These are phyloP conservation scores for Penicillium sclerotiorum DNA, from an alignment of 2,329 filamentous ascomycete species.

Conservation along the genomic window DNA sequence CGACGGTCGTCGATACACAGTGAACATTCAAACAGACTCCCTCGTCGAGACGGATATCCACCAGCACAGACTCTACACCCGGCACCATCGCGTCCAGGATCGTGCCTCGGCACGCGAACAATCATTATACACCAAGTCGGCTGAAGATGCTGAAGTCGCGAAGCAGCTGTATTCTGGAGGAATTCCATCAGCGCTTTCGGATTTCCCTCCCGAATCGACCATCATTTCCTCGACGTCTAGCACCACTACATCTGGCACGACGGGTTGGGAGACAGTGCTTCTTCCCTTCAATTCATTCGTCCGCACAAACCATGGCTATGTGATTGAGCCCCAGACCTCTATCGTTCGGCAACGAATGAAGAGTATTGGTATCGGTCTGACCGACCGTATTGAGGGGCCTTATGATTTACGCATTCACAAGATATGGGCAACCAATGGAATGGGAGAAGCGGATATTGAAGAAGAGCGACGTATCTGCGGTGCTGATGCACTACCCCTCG, in stretches of 20 bases:
- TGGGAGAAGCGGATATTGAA: slow-evolving; percentile 42
- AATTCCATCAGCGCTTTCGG: slow-evolving; percentile 41
- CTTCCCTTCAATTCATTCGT: slow-evolving; percentile 93
- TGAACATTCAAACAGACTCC: slow-evolving; percentile 94
- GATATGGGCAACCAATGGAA: slow-evolving; percentile 88
- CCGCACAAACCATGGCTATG: slow-evolving; percentile 86
- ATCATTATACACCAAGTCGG: slow-evolving; percentile 15
- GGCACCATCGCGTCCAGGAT: slow-evolving; percentile 41
- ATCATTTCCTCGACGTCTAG: slow-evolving; percentile 36
- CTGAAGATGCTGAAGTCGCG: slow-evolving; percentile 25
- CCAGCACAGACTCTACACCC: slow-evolving; percentile 77
- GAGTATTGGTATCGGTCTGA: slow-evolving; percentile 84
- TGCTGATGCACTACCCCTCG: slow-evolving; percentile 38
- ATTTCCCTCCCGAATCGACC: slow-evolving; percentile 39
- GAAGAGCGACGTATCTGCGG: slow-evolving; percentile 47
- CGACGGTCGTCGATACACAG: slow-evolving; percentile 87
- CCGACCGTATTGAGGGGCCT: slow-evolving; percentile 82
- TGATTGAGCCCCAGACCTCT: slow-evolving; percentile 90
- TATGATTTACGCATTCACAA: slow-evolving; percentile 84
- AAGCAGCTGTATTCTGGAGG: slow-evolving; percentile 30
- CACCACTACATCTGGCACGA: slow-evolving; percentile 64
- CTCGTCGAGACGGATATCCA: slow-evolving; percentile 94
- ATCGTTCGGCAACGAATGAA: slow-evolving; percentile 83
- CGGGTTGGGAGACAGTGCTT: slow-evolving; percentile 93
- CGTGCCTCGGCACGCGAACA: slow-evolving; percentile 16